These are phyloP conservation scores for Cytospora leucostoma DNA, from an alignment of 2,329 filamentous ascomycete species.

Conservation along the genomic window DNA sequence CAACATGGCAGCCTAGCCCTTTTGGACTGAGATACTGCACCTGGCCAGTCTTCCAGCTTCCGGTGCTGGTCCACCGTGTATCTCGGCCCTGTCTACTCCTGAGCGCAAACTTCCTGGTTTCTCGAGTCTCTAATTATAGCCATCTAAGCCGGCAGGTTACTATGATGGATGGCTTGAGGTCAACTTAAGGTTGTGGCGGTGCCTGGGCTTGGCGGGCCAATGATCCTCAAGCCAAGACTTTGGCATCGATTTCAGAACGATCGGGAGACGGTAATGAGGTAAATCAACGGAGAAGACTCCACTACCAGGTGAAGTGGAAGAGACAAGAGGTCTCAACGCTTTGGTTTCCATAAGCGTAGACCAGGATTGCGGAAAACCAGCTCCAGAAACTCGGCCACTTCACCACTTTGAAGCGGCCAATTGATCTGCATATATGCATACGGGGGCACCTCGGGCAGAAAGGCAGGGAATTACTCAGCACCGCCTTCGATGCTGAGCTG, in stretches of 20 bases:
- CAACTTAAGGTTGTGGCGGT: not conserved
- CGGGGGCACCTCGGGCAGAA: not conserved
- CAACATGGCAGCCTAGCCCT: too few relatives aligned
- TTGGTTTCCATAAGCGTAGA: not conserved
- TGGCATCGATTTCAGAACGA: not conserved
- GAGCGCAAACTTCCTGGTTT: not conserved
- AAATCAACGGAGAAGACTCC: too few relatives aligned
- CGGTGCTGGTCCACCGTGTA: not conserved
- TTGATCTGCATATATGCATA: not conserved
- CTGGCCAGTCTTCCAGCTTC: not conserved
- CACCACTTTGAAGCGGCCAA: too few relatives aligned
- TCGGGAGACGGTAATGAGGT: not conserved
- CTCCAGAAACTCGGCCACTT: too few relatives aligned
- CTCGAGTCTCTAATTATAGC: not conserved
- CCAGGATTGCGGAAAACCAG: not conserved
- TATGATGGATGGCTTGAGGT: not conserved
- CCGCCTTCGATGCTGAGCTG: conserved; percentile 29
- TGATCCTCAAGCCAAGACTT: not conserved
- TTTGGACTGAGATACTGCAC: too few relatives aligned
- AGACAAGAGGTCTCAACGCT: not conserved
- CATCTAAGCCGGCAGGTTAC: not conserved
- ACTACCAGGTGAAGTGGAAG: not conserved
- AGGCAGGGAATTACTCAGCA: not conserved
- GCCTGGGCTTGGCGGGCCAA: not conserved
- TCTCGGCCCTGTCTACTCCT: too few relatives aligned